Evolutionary conservation across 2,329 filamentous ascomycete genomes (phyloP).

Genomic region (Fusarium sp.): DNA sequence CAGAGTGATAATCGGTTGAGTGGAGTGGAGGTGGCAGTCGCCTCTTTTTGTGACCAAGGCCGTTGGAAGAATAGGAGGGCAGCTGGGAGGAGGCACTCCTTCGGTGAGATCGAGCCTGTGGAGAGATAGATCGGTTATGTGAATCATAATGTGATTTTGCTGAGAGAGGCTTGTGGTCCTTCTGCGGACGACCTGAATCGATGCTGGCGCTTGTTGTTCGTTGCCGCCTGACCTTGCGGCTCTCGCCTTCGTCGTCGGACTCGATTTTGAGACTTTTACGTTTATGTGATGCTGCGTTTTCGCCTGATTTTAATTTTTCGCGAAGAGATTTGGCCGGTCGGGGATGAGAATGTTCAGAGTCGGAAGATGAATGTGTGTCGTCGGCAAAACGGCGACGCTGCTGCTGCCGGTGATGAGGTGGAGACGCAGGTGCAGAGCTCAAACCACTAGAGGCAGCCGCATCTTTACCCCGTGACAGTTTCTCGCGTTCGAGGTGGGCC

Average conservation of each 20-base stretch:
- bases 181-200: slow-evolving; percentile 48
- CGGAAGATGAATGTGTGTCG: slow-evolving; percentile 62
- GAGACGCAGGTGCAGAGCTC: slow-evolving; percentile 69
- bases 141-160: slow-evolving; percentile 49
- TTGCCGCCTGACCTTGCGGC: slow-evolving; percentile 64
- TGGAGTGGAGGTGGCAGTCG: slow-evolving; percentile 70
- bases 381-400: slow-evolving; percentile 50
- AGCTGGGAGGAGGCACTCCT: slow-evolving; percentile 74
- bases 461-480: slow-evolving; percentile 59
- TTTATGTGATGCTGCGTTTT: slow-evolving; percentile 62
- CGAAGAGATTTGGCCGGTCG: slow-evolving; percentile 57
- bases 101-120: slow-evolving; percentile 67
- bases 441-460: slow-evolving; percentile 61
- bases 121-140: slow-evolving; percentile 66
- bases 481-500: slow-evolving; percentile 53
- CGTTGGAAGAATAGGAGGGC: slow-evolving; percentile 64
- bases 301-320: slow-evolving; percentile 60
- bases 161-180: slow-evolving; percentile 49
- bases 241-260: slow-evolving; percentile 68
- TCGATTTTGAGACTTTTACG: slow-evolving; percentile 65
- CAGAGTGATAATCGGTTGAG: slow-evolving; percentile 73
- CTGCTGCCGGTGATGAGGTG: slow-evolving; percentile 52
- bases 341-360: slow-evolving; percentile 62
- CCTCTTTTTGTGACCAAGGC: slow-evolving; percentile 69
- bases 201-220: slow-evolving; percentile 60